Conservation (phyloP, 2,329 filamentous ascomycete genomes). For the Aspergillus novofumigatus region DNA sequence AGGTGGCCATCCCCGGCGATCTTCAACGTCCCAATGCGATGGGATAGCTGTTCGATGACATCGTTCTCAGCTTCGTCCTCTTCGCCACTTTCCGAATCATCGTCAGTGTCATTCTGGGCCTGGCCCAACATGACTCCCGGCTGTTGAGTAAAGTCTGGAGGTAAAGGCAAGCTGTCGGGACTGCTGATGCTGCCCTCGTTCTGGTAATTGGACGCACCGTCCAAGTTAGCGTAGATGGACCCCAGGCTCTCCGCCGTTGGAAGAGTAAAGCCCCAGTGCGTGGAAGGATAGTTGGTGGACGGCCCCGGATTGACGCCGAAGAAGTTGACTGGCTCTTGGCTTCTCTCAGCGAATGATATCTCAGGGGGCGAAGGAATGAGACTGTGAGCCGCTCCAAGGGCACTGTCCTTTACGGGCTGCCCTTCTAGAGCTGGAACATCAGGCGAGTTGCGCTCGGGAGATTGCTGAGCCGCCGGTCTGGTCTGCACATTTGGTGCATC, state of each 20-base stretch:
- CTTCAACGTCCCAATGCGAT: constrained; percentile 43
- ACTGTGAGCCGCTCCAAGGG: not conserved
- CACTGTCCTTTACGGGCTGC: constrained; percentile 5
- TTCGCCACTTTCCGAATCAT: constrained; percentile 33
- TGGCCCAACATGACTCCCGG: constrained; percentile 20
- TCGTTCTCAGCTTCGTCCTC: constrained; percentile 39
- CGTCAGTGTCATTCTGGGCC: constrained; percentile 17
- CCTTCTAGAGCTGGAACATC: constrained; percentile 5
- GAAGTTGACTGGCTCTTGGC: constrained; percentile 16
- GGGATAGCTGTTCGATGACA: constrained; percentile 42
- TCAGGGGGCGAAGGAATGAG: constrained; percentile 10
- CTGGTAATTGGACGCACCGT: constrained; percentile 14
- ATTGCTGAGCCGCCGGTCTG: not conserved
- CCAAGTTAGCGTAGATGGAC: constrained; percentile 31
- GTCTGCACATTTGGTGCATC: not conserved
- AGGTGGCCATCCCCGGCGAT: constrained; percentile 42
- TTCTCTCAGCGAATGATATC: constrained; percentile 11
- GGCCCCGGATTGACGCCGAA: constrained; percentile 19
- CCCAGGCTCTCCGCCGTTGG: constrained; percentile 35
- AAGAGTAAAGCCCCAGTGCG: constrained; percentile 33
- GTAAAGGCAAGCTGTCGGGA: constrained; percentile 23
- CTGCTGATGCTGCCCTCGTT: constrained; percentile 20
- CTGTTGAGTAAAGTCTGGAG: constrained; percentile 26
- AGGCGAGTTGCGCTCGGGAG: constrained; percentile 13
- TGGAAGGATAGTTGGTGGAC: constrained; percentile 20